These are phyloP conservation scores for Singerocomus inundabilis DNA, from an alignment of 1,284 basidiomycete species.

Conservation along the genomic window DNA sequence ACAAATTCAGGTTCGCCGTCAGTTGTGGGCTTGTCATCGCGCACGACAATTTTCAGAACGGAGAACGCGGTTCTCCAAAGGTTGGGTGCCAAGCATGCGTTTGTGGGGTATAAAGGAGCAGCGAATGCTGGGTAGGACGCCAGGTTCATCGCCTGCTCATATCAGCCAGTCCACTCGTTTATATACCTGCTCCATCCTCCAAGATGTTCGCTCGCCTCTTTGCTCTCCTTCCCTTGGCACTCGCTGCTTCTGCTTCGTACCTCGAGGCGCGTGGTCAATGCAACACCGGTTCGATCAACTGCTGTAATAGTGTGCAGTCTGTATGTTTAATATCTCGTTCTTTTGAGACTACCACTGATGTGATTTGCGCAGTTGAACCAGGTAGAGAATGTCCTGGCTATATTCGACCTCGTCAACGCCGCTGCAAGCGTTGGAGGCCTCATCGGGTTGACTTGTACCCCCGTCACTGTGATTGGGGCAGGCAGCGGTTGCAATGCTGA, in stretches of 20 bases:
- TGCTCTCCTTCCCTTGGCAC: slow-evolving; percentile 16
- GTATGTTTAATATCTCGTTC: background rate
- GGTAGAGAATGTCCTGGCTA: background rate
- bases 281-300: slow-evolving; percentile 4
- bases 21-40: background rate
- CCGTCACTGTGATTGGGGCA: slow-evolving; percentile 7
- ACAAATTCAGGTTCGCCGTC: background rate
- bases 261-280: slow-evolving; percentile 10
- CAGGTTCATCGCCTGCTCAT: slow-evolving; percentile 1
- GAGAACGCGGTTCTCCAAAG: too few relatives aligned
- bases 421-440: background rate
- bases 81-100: background rate
- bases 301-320: slow-evolving; percentile 8
- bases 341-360: background rate
- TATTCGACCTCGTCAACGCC: background rate
- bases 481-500: slow-evolving; percentile 3
- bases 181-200: background rate
- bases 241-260: slow-evolving; percentile 13
- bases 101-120: slow-evolving; percentile 11
- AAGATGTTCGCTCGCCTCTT: slow-evolving; percentile 15
- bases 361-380: background rate
- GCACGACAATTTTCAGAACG: slow-evolving; percentile 3
- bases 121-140: background rate
- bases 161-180: slow-evolving; percentile 5
- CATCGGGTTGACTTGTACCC: slow-evolving; percentile 13